Evolutionary conservation across 495 filamentous ascomycete species (phyloP), one percentile per base, ranked within the genome.

Genomic region (Amniculicola lignicola): DNA sequence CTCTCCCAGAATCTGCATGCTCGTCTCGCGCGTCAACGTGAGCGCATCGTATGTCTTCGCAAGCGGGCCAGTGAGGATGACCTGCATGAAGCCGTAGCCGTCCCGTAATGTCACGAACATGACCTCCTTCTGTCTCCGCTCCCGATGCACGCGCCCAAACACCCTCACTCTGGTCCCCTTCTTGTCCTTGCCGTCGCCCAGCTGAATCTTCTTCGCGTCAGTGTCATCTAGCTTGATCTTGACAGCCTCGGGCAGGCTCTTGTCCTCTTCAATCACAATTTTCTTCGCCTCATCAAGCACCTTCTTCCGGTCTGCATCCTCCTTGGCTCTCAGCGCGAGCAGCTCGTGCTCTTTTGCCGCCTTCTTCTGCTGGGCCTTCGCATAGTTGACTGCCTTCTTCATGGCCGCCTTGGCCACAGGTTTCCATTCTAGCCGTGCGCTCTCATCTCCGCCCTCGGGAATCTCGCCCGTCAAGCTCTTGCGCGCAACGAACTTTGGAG

Each of bases 21-120:
- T 90, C 18, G 91, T 95, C 70, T 92, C 94, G 49, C 86, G 82
- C 24, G 90, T 91, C 50, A 99, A 82, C 16, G 86, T 88, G 62
- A 95, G 71, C 44, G 89, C 88, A 71, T 97, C 90, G 76, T 95
- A 94, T 23, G 89, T 93, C 76, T 89, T 93, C 61, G 88, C 85
- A 62, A 99, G 75, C 39, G 86, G 79, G 24, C 90, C 89, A 0
- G 87, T 81, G 60, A 99, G 69, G 59, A 98, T 79, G 59, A 89
- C 94, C 77, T 96, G 92, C 55, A 99, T 74, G 62, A 85, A 83
- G 19, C 92, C 92, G 62, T 92, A 92, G 33, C 93, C 93, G 64
- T 96, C 93, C 64, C 83, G 75, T 29, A 98, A 75, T 10, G 85
- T 92, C 59, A 97, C 73, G 72, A 98, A 98, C 37, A 90, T 82